These are phyloP conservation scores for Coelastrella sp. DNA, from an alignment of 139 green algal genomes.

Conservation along the genomic window DNA sequence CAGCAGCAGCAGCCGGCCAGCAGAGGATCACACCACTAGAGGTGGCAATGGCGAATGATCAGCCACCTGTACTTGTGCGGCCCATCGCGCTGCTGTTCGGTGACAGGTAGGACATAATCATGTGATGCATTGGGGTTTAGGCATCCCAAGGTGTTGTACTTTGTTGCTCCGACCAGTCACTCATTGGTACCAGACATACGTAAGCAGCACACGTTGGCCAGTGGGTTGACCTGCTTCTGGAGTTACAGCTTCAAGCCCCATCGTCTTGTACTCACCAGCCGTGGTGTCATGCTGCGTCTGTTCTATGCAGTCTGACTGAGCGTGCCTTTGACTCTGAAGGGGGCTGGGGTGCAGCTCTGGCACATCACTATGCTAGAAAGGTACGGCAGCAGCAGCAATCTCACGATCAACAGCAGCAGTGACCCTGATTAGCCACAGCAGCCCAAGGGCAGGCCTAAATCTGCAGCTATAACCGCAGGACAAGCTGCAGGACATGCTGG, in stretches of 20 bases:
- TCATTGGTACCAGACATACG: background rate
- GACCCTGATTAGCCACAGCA: too few relatives aligned
- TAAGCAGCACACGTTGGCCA: too few relatives aligned
- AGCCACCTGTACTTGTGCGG: conserved; percentile 14
- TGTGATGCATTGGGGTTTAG: background rate
- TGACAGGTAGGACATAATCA: conserved; percentile 35
- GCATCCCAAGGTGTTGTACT: background rate
- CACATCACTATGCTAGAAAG: conserved; percentile 68
- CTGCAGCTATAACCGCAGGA: too few relatives aligned
- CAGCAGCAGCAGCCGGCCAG: background rate
- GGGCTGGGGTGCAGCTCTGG: conserved; percentile 75
- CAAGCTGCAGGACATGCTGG: too few relatives aligned
- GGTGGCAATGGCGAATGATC: conserved; percentile 29
- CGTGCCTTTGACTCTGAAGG: conserved; percentile 61
- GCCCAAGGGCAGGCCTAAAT: too few relatives aligned
- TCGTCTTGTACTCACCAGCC: too few relatives aligned
- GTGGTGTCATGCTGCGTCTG: conserved; percentile 41
- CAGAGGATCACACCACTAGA: background rate
- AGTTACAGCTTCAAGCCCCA: too few relatives aligned
- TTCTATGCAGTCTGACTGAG: conserved; percentile 72
- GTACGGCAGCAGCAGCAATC: conserved; percentile 23
- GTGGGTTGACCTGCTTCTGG: too few relatives aligned
- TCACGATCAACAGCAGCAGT: background rate
- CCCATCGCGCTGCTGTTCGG: conserved; percentile 46
- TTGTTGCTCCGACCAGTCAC: background rate